Evolutionary conservation across 2,329 filamentous ascomycete species (phyloP).

Genomic region (Cladobotryum protrusum): DNA sequence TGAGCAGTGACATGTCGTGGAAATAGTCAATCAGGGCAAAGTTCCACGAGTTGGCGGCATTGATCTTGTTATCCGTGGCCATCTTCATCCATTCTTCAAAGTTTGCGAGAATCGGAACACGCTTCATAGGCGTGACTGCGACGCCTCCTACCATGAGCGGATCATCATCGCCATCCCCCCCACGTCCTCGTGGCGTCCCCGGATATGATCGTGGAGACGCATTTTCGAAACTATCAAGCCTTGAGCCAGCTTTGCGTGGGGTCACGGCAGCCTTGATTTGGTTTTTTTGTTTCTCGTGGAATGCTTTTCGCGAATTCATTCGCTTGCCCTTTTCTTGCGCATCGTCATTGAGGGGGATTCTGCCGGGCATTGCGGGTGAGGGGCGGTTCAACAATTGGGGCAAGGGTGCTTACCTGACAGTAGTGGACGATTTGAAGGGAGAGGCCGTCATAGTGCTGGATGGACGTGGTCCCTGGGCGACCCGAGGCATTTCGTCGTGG

Average conservation of each 20-base stretch:
- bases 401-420: slow-evolving; percentile 41
- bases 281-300: slow-evolving; percentile 87
- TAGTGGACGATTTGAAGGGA: slow-evolving; percentile 47
- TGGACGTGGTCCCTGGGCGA: slow-evolving; percentile 48
- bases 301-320: slow-evolving; percentile 77
- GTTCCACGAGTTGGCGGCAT: slow-evolving; percentile 97
- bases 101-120: slow-evolving; percentile 90
- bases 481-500: slow-evolving; percentile 58
- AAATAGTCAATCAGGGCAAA: slow-evolving; percentile 99
- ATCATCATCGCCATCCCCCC: slow-evolving; percentile 46
- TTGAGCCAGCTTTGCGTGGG: slow-evolving; percentile 55
- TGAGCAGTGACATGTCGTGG: slow-evolving; percentile 95
- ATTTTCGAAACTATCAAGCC: slow-evolving; percentile 54
- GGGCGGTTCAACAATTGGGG: slow-evolving; percentile 4
- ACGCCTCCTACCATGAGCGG: slow-evolving; percentile 62
- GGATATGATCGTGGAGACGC: slow-evolving; percentile 50
- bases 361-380: slow-evolving; percentile 30
- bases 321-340: slow-evolving; percentile 84
- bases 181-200: slow-evolving; percentile 41
- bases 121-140: slow-evolving; percentile 90
- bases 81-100: slow-evolving; percentile 99
- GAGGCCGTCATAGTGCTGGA: slow-evolving; percentile 43
- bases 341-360: slow-evolving; percentile 95
- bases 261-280: slow-evolving; percentile 72
- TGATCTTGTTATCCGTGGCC: slow-evolving; percentile 99